Conservation (phyloP, 345 rosid genomes). For the Isatis tinctoria region DNA sequence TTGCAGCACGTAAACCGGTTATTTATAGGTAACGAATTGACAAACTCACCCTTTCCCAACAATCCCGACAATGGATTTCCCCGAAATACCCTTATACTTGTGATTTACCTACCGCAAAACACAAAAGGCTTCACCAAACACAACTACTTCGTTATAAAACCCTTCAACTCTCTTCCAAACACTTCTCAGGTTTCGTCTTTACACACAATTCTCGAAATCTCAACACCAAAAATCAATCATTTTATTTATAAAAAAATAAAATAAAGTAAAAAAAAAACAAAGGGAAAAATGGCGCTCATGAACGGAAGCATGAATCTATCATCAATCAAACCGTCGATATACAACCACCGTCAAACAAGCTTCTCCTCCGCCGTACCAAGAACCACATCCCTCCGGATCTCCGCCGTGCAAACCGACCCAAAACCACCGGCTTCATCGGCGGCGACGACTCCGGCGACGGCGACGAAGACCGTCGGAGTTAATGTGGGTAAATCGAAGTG, state of each 20-base stretch:
- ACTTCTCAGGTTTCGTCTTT: conserved; percentile 32
- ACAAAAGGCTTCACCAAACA: conserved; percentile 31
- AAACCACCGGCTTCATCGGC: conserved; percentile 26
- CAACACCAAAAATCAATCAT: not conserved
- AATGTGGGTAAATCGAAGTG: conserved; percentile 36
- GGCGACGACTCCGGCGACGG: not conserved
- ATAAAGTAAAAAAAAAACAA: not conserved
- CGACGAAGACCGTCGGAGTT: conserved; percentile 10
- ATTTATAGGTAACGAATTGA: not conserved
- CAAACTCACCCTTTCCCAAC: conserved; percentile 14
- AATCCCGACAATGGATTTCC: not conserved
- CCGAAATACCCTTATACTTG: conserved; percentile 1
- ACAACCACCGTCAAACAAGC: conserved; percentile 26
- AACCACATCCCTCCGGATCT: conserved; percentile 24
- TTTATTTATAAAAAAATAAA: not conserved
- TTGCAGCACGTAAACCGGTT: conserved; percentile 13
- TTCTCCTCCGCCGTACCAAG: conserved; percentile 20
- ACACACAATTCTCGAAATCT: conserved; percentile 23
- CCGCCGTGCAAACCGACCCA: conserved; percentile 35
- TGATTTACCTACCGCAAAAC: conserved; percentile 24
- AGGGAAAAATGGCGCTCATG: conserved; percentile 33
- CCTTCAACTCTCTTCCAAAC: conserved; percentile 1
- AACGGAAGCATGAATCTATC: conserved; percentile 28
- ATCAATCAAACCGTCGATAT: conserved; percentile 13
- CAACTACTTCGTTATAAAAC: conserved; percentile 25